Base-by-base conservation (phyloP, 2,329 filamentous ascomycete species). In the Exophiala lecanii-corni region DNA sequence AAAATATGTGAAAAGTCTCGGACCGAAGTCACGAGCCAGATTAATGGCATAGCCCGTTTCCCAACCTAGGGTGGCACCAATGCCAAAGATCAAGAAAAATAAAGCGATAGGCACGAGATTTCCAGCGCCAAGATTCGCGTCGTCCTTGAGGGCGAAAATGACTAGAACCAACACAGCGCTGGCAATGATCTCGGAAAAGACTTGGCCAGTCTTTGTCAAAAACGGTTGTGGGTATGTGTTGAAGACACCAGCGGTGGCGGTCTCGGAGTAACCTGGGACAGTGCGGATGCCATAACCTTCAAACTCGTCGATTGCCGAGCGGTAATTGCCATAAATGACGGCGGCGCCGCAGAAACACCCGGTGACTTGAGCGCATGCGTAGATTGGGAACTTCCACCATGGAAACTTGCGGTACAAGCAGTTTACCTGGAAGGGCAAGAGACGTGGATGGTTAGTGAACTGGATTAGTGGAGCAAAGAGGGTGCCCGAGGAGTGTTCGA, bases 21-120 rank as follows among this genome's bases (percentile, higher is more conserved):
- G 79, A 3, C 78, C 77, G 53, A 83, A 79, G 51, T 84, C 81
- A 64, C 81, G 73, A 36, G 78, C 80, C 19, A 82, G 60, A 53
- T 84, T 84, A 55, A 84, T 82, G 13, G 80, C 80, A 61, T 81
- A 84, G 25, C 81, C 79, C 2, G 80, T 85, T 60, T 84, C 73
- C 78, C 77, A 83, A 4, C 81, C 81, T 49, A 81, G 82, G 56
- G 76, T 80, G 21, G 76, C 76, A 16, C 79, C 79, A 16, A 84
- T 74, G n/a, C 78, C 80, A 56, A 83, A 83, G 54, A 84, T 79
- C 47, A 84, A 64, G 64, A 83, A 82, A 63, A 82, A 81, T 13
- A 84, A 62, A 17, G 68, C 72, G 2, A 84, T 61, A 0, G 79
- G 76, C 55, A 76, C 65, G 18, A 75, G 50, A 4, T 70, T 66